Evolutionary conservation across 495 filamentous ascomycete species (phyloP).

Genomic region (Hypoxylon lenormandii): DNA sequence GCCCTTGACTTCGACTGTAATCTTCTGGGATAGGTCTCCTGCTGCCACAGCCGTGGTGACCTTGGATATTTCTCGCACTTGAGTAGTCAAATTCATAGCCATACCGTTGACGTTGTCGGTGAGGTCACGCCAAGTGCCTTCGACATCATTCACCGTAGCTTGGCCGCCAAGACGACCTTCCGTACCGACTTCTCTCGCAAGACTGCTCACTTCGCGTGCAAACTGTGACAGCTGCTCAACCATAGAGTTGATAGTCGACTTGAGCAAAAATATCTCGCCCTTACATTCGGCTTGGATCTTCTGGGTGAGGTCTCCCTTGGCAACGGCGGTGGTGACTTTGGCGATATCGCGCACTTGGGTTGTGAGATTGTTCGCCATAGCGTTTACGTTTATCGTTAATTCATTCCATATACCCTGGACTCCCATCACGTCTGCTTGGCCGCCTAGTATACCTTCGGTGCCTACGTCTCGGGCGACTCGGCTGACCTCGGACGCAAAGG

Average conservation of each 20-base stretch:
- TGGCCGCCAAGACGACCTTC: conserved; percentile 95
- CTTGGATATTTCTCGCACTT: conserved; percentile 97
- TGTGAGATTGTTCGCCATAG: conserved; percentile 97
- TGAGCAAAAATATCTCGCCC: conserved; percentile 94
- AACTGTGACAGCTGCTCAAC: conserved; percentile 97
- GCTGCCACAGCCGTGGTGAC: conserved; percentile 96
- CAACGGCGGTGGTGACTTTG: conserved; percentile 97
- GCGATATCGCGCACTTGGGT: conserved; percentile 98
- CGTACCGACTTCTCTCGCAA: conserved; percentile 95
- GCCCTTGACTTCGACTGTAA: conserved; percentile 93
- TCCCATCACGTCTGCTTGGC: conserved; percentile 94
- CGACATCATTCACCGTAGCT: conserved; percentile 95
- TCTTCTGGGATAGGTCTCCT: conserved; percentile 94
- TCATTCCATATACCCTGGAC: conserved; percentile 91
- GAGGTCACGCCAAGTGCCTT: conserved; percentile 96
- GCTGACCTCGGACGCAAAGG: conserved; percentile 97
- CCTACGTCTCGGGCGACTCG: conserved; percentile 96
- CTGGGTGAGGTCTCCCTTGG: conserved; percentile 93
- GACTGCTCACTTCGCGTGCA: conserved; percentile 96
- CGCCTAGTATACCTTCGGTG: conserved; percentile 95
- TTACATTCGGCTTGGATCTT: conserved; percentile 97
- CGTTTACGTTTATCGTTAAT: conserved; percentile 96
- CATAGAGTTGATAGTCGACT: conserved; percentile 99
- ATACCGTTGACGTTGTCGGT: conserved; percentile 99
- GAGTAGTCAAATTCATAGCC: conserved; percentile 98